Base-by-base conservation (phyloP, 192 early-diverging fungal genomes). In the Diversispora eburnea region DNA sequence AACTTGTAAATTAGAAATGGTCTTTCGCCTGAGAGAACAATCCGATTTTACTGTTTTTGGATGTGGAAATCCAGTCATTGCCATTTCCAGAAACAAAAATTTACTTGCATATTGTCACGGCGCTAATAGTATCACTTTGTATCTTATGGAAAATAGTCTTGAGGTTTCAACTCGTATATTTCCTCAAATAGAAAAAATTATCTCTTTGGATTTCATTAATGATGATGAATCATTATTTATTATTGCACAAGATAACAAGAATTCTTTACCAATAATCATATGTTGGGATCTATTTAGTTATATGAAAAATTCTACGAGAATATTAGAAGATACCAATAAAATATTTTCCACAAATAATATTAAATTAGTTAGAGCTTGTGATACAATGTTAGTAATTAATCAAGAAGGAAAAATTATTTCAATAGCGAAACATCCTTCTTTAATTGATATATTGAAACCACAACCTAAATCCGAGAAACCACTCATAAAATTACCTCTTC, bases 201-300 rank as follows among this genome's bases (percentile, higher is more conserved):
- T 43, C 8, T 43, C 41, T 1, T 15, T 69, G 17, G 67, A 69
- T 56, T 69, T 69, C 43, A 69, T 69, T 55, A 52, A 69, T 42
- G 49, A 69, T 25, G 67, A 69, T 42, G 67, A 69, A 69, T 20
- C 20, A 17, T 45, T 69, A 55, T 42, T 69, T 19, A 55, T 69
- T 15, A 2, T 69, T n/a, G 54, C 22, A 43, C 13, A 55, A 69
- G 67, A 69, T 42, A 54, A 45, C 15, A 39, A 55, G 6, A 55
- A 17, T 56, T 46, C 8, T 3, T 1, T 20, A 15, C 22, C 54
- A 10, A n/a, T 56, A 9, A 56, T 69, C 12, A 42, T 56, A 4
- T 6, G 54, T 22, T 69, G 67, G 67, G 51, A 69, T 56, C 55
- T 69, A 45, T 69, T 69, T 55, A 69, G 39, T 56, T 52, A 19